phyloP scores from a whole-genome alignment of 495 filamentous ascomycete genomes.

The Symbiotaphrina buchneri region DNA sequence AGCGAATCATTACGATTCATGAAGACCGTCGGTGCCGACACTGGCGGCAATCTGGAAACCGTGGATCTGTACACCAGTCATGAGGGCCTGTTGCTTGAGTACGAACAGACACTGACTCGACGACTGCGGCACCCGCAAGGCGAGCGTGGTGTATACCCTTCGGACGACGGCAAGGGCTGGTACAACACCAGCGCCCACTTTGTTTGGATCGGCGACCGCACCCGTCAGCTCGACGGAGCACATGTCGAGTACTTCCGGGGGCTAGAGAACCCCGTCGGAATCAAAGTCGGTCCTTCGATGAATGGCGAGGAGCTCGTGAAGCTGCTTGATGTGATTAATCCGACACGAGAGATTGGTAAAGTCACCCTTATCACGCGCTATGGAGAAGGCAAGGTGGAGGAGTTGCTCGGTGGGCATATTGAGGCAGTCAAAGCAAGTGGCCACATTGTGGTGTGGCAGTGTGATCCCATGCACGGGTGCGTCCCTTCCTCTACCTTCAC shows the following conservation, averaged over 20 bases:
- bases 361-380: slow-evolving; percentile 93
- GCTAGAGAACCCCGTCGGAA: slow-evolving; percentile 81
- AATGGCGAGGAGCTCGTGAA: slow-evolving; percentile 42
- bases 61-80: slow-evolving; percentile 91
- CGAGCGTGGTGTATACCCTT: slow-evolving; percentile 5
- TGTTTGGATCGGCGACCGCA: slow-evolving; percentile 95
- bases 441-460: slow-evolving; percentile 83
- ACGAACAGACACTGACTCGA: slow-evolving; percentile 72
- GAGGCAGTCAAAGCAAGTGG: slow-evolving; percentile 55
- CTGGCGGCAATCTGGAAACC: slow-evolving; percentile 62
- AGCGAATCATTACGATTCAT: slow-evolving; percentile 87
- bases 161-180: slow-evolving; percentile 22
- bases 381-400: slow-evolving; percentile 47
- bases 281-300: slow-evolving; percentile 87
- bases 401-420: slow-evolving; percentile 62
- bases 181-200: slow-evolving; percentile 93
- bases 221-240: slow-evolving; percentile 71
- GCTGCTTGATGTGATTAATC: slow-evolving; percentile 71
- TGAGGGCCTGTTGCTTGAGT: slow-evolving; percentile 84
- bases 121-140: slow-evolving; percentile 38
- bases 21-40: slow-evolving; percentile 84
- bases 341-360: slow-evolving; percentile 58
- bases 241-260: slow-evolving; percentile 97
- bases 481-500: slow-evolving; percentile 1
- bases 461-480: slow-evolving; percentile 93